phyloP scores from a whole-genome alignment of 192 early-diverging fungal genomes.

The Backusella australiensis region DNA sequence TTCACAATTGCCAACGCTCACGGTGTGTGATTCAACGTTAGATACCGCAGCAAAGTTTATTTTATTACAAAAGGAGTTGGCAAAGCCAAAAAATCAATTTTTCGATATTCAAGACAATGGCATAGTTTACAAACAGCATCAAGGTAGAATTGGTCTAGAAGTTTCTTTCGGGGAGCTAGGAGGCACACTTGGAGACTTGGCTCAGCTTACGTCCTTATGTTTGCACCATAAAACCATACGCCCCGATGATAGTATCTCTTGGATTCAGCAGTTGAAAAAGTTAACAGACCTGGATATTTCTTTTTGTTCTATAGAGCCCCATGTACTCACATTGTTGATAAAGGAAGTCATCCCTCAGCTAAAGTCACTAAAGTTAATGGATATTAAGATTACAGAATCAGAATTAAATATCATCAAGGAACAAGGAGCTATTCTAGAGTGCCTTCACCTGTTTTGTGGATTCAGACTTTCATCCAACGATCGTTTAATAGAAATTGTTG shows the following conservation, averaged over 20 bases:
- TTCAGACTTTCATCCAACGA: neutral
- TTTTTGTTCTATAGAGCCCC: neutral
- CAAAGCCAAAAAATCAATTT: neutral
- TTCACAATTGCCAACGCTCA: neutral
- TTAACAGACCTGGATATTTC: neutral
- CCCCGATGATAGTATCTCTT: neutral
- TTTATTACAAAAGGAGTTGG: neutral
- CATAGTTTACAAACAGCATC: neutral
- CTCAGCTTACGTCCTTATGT: neutral
- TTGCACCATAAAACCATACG: neutral
- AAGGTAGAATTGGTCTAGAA: neutral
- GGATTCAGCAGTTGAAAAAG: neutral
- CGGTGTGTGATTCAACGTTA: neutral
- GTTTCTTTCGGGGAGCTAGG: neutral
- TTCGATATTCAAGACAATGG: neutral
- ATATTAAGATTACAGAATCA: neutral
- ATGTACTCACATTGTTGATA: neutral
- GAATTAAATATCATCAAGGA: neutral
- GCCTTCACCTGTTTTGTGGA: neutral
- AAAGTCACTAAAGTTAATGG: neutral
- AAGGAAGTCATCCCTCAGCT: neutral
- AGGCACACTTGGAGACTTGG: neutral
- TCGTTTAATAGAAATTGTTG: neutral
- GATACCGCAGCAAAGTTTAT: neutral
- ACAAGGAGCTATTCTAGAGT: neutral